Conservation (phyloP, 73 alveolate species). For the Paramecium biaurelia region DNA sequence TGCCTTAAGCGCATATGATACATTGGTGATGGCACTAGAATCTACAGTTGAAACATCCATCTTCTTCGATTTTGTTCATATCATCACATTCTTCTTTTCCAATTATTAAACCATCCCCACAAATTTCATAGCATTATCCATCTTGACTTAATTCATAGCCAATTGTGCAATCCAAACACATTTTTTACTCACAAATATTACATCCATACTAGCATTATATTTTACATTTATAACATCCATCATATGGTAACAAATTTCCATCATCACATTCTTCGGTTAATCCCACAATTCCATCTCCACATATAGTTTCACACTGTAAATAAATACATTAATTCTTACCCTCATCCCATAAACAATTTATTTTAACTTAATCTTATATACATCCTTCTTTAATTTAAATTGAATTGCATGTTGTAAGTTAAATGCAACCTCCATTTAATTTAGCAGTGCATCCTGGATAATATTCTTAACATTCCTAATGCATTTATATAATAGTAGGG, state of each 20-base stretch:
- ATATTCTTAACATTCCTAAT: neutral
- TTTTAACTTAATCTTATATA: neutral
- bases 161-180: neutral
- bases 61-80: neutral
- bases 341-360: neutral
- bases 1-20: neutral
- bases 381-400: neutral
- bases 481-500: neutral
- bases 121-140: neutral
- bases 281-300: neutral
- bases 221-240: neutral
- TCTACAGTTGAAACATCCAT: neutral
- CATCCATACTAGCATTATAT: neutral
- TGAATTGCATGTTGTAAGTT: neutral
- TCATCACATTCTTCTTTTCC: conserved; percentile 1
- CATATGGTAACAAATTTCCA: neutral
- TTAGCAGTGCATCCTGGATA: neutral
- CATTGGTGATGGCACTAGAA: neutral
- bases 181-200: neutral
- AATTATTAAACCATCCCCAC: neutral
- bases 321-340: neutral
- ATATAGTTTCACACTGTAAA: neutral
- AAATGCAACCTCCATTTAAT: neutral
- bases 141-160: neutral
- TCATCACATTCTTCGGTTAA: neutral